Evolutionary conservation across 192 early-diverging fungal genomes (phyloP).

Genomic region (Pilaira anomala): DNA sequence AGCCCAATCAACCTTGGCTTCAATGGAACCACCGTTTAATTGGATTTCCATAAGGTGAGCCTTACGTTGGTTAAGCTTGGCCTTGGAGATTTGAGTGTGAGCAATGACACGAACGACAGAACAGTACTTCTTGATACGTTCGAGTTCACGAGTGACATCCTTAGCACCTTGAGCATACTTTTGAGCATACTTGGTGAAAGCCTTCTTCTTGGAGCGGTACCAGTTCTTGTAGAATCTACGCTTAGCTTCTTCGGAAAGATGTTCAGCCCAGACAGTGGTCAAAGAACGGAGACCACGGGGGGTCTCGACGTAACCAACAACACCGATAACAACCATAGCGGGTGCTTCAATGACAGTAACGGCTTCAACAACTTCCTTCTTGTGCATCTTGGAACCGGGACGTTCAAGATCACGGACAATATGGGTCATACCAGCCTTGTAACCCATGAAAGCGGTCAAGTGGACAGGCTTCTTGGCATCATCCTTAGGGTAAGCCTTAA

Average conservation of each 20-base stretch:
- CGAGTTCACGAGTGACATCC: slow-evolving; percentile 88
- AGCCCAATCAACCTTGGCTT: slow-evolving; percentile 98
- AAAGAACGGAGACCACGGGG: slow-evolving; percentile 96
- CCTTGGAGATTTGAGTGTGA: slow-evolving; percentile 96
- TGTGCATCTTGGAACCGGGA: slow-evolving; percentile 99
- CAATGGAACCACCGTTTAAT: slow-evolving; percentile 95
- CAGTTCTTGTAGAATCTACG: slow-evolving; percentile 99
- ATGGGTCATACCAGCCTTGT: slow-evolving; percentile 99
- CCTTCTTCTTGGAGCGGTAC: slow-evolving; percentile 99
- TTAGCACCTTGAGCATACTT: slow-evolving; percentile 90
- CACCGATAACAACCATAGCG: slow-evolving; percentile 95
- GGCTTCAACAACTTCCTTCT: slow-evolving; percentile 99
- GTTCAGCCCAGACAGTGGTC: slow-evolving; percentile 99
- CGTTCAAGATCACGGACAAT: slow-evolving; percentile 99
- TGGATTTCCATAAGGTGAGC: slow-evolving; percentile 99
- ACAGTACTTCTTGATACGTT: slow-evolving; percentile 99
- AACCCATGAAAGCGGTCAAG: slow-evolving; percentile 98
- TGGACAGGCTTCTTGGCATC: slow-evolving; percentile 92
- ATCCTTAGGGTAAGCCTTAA: slow-evolving; percentile 99
- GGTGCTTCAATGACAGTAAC: slow-evolving; percentile 98
- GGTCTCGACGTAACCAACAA: slow-evolving; percentile 99
- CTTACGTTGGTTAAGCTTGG: slow-evolving; percentile 97
- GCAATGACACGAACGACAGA: slow-evolving; percentile 94
- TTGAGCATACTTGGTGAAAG: slow-evolving; percentile 99
- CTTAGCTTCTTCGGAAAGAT: slow-evolving; percentile 94